Evolutionary conservation across 2,329 filamentous ascomycete species (phyloP).

Genomic region (Nannizziopsis arthrosporioides): DNA sequence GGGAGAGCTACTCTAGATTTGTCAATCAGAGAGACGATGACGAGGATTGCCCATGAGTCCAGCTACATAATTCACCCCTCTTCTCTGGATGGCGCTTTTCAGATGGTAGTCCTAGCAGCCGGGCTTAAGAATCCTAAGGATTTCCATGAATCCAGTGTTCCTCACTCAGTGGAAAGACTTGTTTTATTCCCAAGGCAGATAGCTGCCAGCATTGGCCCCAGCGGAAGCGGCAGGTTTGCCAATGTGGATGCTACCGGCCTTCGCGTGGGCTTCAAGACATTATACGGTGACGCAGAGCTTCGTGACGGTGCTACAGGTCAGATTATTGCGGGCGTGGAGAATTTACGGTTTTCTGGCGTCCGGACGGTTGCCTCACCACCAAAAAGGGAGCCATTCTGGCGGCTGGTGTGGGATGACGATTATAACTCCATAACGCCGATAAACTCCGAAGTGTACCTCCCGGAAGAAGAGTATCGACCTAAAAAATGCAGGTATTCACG

Average conservation of each 20-base stretch:
- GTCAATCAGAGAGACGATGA: neutral
- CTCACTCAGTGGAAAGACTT: too few relatives aligned
- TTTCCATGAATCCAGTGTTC: too few relatives aligned
- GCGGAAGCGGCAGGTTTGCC: neutral
- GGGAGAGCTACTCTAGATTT: neutral
- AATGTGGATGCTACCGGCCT: neutral
- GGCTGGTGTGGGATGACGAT: neutral
- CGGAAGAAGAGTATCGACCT: neutral
- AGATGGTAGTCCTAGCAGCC: neutral
- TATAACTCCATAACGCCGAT: neutral
- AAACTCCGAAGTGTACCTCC: neutral
- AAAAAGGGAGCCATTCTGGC: neutral
- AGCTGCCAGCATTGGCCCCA: too few relatives aligned
- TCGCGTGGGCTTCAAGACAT: neutral
- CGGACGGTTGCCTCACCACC: neutral
- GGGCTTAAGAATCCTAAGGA: too few relatives aligned
- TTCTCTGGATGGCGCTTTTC: neutral
- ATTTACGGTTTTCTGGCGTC: neutral
- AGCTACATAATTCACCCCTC: neutral
- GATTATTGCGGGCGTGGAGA: neutral
- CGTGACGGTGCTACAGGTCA: neutral
- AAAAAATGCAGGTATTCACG: neutral
- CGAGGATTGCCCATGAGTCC: neutral
- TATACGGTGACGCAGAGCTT: neutral
- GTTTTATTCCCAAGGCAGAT: too few relatives aligned